Evolutionary conservation across 1,284 basidiomycete species (phyloP).

Genomic region (Boletus sp.): DNA sequence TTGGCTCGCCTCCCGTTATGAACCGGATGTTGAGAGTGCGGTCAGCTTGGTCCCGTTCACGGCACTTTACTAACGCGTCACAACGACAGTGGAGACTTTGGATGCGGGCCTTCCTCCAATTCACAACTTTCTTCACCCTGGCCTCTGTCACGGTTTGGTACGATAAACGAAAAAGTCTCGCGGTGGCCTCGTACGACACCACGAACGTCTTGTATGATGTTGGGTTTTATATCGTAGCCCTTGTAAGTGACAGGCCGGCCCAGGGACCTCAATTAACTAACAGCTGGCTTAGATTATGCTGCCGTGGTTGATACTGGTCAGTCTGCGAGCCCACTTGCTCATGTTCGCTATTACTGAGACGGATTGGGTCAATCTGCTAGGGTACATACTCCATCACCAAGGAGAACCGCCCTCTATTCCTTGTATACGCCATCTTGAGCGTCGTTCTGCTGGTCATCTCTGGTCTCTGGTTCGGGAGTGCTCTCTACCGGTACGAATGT

Average conservation of each 20-base stretch:
- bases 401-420: constrained; percentile 42
- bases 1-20: constrained; percentile 46
- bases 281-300: constrained; percentile 35
- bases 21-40: constrained; percentile 37
- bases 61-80: background rate
- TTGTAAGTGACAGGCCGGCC: constrained; percentile 34
- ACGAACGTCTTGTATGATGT: constrained; percentile 39
- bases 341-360: constrained; percentile 3
- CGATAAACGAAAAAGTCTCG: constrained; percentile 42
- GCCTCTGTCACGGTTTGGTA: constrained; percentile 50
- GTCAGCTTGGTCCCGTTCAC: background rate
- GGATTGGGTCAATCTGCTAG: constrained; percentile 24
- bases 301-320: constrained; percentile 47
- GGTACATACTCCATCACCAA: constrained; percentile 48
- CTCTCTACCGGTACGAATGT: constrained; percentile 49
- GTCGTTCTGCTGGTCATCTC: constrained; percentile 39
- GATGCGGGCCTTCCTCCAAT: constrained; percentile 48
- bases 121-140: constrained; percentile 50
- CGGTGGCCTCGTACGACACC: constrained; percentile 30
- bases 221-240: constrained; percentile 39
- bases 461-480: constrained; percentile 42
- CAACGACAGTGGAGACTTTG: constrained; percentile 42
- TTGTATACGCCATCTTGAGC: constrained; percentile 43
- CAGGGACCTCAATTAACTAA: background rate
- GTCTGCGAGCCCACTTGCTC: constrained; percentile 9